phyloP scores from a whole-genome alignment of 148 eudicot species.

The Pouteria glomerata region DNA sequence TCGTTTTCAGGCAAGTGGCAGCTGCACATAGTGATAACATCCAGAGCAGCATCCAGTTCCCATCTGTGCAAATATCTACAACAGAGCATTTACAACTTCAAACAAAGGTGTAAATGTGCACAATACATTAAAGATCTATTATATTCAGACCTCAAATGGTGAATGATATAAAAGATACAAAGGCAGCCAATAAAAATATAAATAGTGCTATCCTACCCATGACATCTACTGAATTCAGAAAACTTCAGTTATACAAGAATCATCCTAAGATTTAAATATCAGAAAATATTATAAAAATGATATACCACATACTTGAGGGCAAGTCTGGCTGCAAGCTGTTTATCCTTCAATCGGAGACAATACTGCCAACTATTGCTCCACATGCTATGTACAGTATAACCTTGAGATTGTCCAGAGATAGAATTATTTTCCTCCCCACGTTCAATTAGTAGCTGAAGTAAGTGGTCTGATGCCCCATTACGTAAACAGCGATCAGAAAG shows the following conservation, averaged over 20 bases:
- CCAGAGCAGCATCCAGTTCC: constrained; percentile 93
- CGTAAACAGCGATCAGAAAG: constrained; percentile 93
- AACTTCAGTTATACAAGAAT: background rate
- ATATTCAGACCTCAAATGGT: too few species aligned
- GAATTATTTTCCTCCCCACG: constrained; percentile 50
- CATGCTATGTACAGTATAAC: constrained; percentile 28
- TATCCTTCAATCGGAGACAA: constrained; percentile 90
- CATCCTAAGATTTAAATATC: background rate
- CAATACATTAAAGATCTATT: background rate
- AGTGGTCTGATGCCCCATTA: constrained; percentile 79
- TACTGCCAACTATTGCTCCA: constrained; percentile 92
- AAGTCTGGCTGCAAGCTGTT: constrained; percentile 78
- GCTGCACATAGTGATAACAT: constrained; percentile 97
- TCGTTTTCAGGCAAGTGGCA: constrained; percentile 76
- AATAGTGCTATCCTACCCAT: background rate
- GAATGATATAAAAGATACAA: too few species aligned
- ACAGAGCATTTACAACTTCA: background rate
- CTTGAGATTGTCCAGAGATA: constrained; percentile 37
- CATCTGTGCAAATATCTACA: constrained; percentile 83
- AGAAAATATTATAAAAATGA: background rate
- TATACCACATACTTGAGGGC: constrained; percentile 65
- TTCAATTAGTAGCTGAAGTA: constrained; percentile 80
- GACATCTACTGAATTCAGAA: background rate
- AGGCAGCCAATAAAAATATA: background rate
- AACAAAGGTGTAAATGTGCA: background rate